Conservation (phyloP, 2,329 filamentous ascomycete species). For the Grosmannia serpens region DNA sequence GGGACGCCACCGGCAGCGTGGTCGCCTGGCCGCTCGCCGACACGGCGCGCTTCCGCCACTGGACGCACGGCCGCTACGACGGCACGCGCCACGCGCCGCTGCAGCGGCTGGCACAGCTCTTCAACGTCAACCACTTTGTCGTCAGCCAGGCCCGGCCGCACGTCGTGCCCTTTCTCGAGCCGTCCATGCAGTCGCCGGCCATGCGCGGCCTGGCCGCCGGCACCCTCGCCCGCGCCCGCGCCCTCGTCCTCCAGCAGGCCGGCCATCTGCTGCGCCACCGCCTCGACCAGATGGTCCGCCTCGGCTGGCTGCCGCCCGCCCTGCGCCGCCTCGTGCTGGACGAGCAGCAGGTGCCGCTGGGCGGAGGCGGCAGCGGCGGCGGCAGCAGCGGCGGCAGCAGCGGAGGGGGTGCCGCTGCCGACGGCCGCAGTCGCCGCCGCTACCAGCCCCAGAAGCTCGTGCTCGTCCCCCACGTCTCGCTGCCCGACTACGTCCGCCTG, state of each 20-base stretch:
- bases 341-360: conserved; percentile 38
- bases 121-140: conserved; percentile 93
- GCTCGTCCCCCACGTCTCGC: conserved; percentile 67
- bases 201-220: conserved; percentile 30
- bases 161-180: conserved; percentile 72
- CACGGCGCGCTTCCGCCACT: conserved; percentile 53
- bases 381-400: conserved; percentile 26
- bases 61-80: conserved; percentile 47
- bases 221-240: conserved; percentile 43
- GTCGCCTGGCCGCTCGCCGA: conserved; percentile 60
- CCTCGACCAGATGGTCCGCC: conserved; percentile 64
- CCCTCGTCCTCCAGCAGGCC: conserved; percentile 3
- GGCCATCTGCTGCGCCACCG: conserved; percentile 51
- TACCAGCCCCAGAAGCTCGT: conserved; percentile 38
- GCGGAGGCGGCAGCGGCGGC: conserved; percentile 27
- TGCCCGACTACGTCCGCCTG: conserved; percentile 62
- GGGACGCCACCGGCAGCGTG: conserved; percentile 51
- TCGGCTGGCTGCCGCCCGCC: conserved; percentile 58
- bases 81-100: conserved; percentile 57
- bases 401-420: not conserved
- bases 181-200: conserved; percentile 67
- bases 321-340: conserved; percentile 71
- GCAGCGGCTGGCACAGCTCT: conserved; percentile 64
- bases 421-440: not conserved
- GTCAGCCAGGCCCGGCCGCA: conserved; percentile 87